Evolutionary conservation across 176 grass and related monocot species (phyloP).

Genomic region (Oryza officinalis): DNA sequence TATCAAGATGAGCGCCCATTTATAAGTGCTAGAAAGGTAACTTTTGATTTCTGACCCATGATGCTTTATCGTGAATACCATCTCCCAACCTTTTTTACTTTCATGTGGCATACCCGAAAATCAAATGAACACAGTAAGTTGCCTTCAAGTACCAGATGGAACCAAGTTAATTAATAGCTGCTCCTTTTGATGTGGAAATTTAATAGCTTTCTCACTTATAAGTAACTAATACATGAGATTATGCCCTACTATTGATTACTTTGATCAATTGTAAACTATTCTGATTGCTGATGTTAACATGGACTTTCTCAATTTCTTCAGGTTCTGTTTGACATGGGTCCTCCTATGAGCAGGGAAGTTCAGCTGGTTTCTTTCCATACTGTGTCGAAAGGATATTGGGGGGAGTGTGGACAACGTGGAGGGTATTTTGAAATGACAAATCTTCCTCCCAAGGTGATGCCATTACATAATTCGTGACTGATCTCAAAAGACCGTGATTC

Average conservation of each 20-base stretch:
- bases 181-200: not conserved
- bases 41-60: not conserved
- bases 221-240: slow-evolving; percentile 14
- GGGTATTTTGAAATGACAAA: slow-evolving; percentile 99
- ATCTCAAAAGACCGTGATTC: not conserved
- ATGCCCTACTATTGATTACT: not conserved
- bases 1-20: slow-evolving; percentile 95
- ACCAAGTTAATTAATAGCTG: slow-evolving; percentile 16
- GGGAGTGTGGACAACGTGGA: slow-evolving; percentile 99
- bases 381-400: slow-evolving; percentile 98
- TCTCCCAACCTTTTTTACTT: slow-evolving; percentile 21
- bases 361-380: slow-evolving; percentile 97
- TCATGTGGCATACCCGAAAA: slow-evolving; percentile 22
- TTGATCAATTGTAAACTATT: slow-evolving; percentile 17
- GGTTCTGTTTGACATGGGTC: slow-evolving; percentile 88
- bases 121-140: not conserved
- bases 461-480: too few species aligned
- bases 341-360: slow-evolving; percentile 77
- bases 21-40: slow-evolving; percentile 93
- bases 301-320: slow-evolving; percentile 42
- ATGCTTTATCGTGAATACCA: not conserved
- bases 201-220: not conserved
- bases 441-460: too few species aligned
- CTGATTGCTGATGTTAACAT: slow-evolving; percentile 7
- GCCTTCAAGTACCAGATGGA: slow-evolving; percentile 8